Conservation (phyloP, 805 yeast genomes). For the Lachancea kluyveri region DNA sequence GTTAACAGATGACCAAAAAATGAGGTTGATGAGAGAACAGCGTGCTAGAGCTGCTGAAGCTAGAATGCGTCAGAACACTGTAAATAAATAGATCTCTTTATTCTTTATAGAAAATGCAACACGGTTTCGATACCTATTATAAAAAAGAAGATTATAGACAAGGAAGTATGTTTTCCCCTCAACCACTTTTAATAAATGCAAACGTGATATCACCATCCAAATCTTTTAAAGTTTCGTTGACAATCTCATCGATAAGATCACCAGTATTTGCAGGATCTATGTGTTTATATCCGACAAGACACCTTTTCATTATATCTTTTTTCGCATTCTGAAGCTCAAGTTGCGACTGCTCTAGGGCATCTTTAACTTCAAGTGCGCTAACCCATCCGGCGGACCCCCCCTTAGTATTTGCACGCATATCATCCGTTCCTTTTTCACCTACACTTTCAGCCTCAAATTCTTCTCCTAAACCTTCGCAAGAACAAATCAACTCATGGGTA, state of each 20-base stretch:
- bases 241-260: conserved; percentile 14
- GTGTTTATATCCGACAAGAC: conserved; percentile 59
- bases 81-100: conserved; percentile 3
- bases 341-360: conserved; percentile 18
- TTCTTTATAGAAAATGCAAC: conserved; percentile 3
- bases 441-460: conserved; percentile 14
- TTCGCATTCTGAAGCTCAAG: conserved; percentile 24
- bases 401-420: background rate
- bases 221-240: conserved; percentile 15
- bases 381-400: conserved; percentile 37
- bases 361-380: conserved; percentile 45
- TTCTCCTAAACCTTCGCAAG: conserved; percentile 53
- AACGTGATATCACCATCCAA: conserved; percentile 16
- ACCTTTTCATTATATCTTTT: conserved; percentile 44
- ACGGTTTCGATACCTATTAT: no score
- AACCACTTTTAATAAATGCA: conserved; percentile 24
- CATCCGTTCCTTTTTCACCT: conserved; percentile 8
- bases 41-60: conserved; percentile 97
- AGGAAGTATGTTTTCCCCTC: background rate
- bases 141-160: conserved; percentile 1
- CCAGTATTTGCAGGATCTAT: conserved; percentile 38
- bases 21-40: conserved; percentile 83
- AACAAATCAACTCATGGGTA: conserved; percentile 75
- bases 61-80: conserved; percentile 40
- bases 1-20: conserved; percentile 65